phyloP scores from a whole-genome alignment of 1,284 basidiomycete species.

The Malassezia restricta region DNA sequence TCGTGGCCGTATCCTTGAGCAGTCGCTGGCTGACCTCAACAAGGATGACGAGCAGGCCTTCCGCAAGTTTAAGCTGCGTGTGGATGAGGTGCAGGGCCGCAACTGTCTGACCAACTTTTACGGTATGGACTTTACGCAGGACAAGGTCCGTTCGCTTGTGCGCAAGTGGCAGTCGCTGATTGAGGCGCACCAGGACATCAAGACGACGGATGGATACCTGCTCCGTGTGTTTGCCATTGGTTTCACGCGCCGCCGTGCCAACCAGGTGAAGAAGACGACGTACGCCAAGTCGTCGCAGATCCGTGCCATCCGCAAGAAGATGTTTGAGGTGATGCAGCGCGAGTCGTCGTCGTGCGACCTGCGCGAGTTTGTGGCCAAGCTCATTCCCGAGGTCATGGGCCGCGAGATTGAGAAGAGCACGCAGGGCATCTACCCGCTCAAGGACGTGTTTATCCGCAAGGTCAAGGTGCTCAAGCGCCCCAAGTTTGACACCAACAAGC shows the following conservation, averaged over 20 bases:
- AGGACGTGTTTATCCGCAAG: constrained; percentile 88
- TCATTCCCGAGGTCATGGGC: constrained; percentile 96
- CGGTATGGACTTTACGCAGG: constrained; percentile 99
- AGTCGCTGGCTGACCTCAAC: constrained; percentile 95
- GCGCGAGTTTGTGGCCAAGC: constrained; percentile 90
- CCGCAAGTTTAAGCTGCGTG: constrained; percentile 97
- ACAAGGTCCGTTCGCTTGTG: constrained; percentile 98
- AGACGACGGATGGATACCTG: constrained; percentile 98
- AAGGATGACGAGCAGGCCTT: constrained; percentile 99
- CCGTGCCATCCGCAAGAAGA: constrained; percentile 96
- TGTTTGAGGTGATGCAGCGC: constrained; percentile 98
- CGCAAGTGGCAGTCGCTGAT: constrained; percentile 99
- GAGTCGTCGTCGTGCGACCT: constrained; percentile 91
- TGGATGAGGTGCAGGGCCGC: constrained; percentile 97
- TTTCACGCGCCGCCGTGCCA: constrained; percentile 92
- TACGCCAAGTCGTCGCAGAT: constrained; percentile 93
- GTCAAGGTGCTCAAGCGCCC: constrained; percentile 83
- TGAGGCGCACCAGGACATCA: constrained; percentile 96
- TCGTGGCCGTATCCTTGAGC: constrained; percentile 90
- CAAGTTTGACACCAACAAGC: constrained; percentile 87
- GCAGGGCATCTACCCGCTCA: constrained; percentile 85
- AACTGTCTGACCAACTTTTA: constrained; percentile 99
- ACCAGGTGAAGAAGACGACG: constrained; percentile 97
- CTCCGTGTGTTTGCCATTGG: constrained; percentile 97
- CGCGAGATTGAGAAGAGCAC: constrained; percentile 98